A percentile compares a stretch with the other conserved stretches of the same genome.
Conservation (phyloP, 2,329 filamentous ascomycete species). For the Epichloe gansuensis region DNA sequence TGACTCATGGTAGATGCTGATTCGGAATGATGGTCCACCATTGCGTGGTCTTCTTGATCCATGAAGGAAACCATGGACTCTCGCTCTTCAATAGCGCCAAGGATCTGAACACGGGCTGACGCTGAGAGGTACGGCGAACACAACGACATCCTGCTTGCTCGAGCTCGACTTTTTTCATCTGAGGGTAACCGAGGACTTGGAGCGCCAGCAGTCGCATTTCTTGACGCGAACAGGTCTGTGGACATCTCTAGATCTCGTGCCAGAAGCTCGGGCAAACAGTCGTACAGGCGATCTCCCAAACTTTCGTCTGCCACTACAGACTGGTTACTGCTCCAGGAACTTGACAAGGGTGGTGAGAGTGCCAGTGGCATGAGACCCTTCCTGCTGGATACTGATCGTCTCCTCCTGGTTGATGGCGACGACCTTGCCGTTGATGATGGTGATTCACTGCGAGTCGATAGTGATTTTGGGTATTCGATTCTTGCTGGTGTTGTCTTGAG, state of each 20-base stretch:
- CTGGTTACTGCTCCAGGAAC: slow-evolving; percentile 9
- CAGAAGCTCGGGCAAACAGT: slow-evolving; percentile 43
- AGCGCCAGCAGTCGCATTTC: slow-evolving; percentile 38
- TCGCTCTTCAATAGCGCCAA: slow-evolving; percentile 24
- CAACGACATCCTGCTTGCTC: slow-evolving; percentile 6
- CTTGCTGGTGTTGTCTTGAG: neutral
- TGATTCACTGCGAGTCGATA: slow-evolving; percentile 2
- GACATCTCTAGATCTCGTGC: slow-evolving; percentile 40
- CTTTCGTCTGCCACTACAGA: slow-evolving; percentile 13
- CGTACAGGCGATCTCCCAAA: slow-evolving; percentile 20
- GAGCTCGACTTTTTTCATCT: slow-evolving; percentile 12
- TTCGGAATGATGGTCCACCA: slow-evolving; percentile 20
- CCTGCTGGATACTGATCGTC: slow-evolving; percentile 27
- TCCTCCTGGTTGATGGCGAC: slow-evolving; percentile 12
- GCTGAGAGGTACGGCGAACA: slow-evolving; percentile 18
- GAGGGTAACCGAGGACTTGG: slow-evolving; percentile 26
- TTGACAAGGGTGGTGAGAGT: slow-evolving; percentile 17
- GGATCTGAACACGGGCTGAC: slow-evolving; percentile 17
- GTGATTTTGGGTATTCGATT: neutral
- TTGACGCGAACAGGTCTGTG: slow-evolving; percentile 33
- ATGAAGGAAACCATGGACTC: slow-evolving; percentile 24
- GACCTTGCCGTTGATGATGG: slow-evolving; percentile 9
- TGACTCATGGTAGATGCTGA: slow-evolving; percentile 18
- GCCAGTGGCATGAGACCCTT: slow-evolving; percentile 25
- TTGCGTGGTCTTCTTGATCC: slow-evolving; percentile 10